phyloP scores from a whole-genome alignment of 2,329 filamentous ascomycete genomes.

The Teratosphaeria zuluensis region DNA sequence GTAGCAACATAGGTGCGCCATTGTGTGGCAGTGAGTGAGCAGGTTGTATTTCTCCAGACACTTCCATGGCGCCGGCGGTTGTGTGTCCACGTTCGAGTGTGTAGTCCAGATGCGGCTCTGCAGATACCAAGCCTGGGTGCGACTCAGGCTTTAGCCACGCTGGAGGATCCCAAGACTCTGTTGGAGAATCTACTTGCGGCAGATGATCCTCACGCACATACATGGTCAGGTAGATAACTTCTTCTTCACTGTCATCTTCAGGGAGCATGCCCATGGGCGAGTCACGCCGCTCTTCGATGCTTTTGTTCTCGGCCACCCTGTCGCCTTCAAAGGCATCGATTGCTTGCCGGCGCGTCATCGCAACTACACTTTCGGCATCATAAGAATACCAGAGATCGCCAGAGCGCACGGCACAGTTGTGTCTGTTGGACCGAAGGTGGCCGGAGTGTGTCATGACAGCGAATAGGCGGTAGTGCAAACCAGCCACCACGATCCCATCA shows the following conservation, averaged over 20 bases:
- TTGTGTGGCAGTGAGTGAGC: neutral
- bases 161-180: neutral
- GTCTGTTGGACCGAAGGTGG: slow-evolving; percentile 47
- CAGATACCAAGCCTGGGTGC: neutral
- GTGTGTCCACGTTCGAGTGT: neutral
- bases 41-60: neutral
- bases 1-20: neutral
- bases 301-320: neutral
- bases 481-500: slow-evolving; percentile 42
- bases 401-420: slow-evolving; percentile 50
- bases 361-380: slow-evolving; percentile 42
- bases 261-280: slow-evolving; percentile 11
- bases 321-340: slow-evolving; percentile 28
- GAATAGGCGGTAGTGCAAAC: slow-evolving; percentile 45
- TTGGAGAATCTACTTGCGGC: neutral
- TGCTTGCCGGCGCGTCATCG: slow-evolving; percentile 47
- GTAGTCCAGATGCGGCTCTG: neutral
- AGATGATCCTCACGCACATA: slow-evolving; percentile 14
- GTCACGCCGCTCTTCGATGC: slow-evolving; percentile 8
- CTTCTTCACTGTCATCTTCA: slow-evolving; percentile 5
- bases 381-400: slow-evolving; percentile 51
- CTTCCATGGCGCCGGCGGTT: neutral
- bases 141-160: neutral
- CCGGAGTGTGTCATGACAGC: slow-evolving; percentile 53
- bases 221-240: slow-evolving; percentile 18